Base-by-base conservation (phyloP, 768 basidiomycete species). In the Collybia nuda region DNA sequence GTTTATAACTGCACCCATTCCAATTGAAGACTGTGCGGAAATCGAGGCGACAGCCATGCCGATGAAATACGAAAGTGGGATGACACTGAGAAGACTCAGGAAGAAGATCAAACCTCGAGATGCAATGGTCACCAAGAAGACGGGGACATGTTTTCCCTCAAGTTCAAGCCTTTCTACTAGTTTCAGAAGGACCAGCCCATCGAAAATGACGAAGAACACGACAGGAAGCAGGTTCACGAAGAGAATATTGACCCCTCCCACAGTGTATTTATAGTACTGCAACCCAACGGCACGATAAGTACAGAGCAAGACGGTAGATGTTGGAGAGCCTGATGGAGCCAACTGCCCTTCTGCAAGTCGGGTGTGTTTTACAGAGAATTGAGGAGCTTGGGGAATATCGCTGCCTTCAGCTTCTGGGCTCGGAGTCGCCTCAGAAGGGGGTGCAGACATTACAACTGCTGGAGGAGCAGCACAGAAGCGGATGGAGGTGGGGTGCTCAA, bases 11-110 rank as follows among this genome's bases (percentile, higher is more conserved):
- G 97, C 97, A 56, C 97, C 97, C 93, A 98, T 97, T 5, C 97
- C 97, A 54, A 99, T 99, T 1, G 90, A 93, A 0, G 93, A 95
- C 63, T 98, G 97, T 0, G 97, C 97, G n/a, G 90, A 93, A 61
- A 99, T 98, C 39, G 91, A 94, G 2, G 97, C 97, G 53, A 99
- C 97, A 6, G 97, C 97, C 97, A 98, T 98, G 15, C 97, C 97
- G 62, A 99, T 98, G 73, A 99, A 99, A 75, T 99, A 99, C 6
- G 91, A 94, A 17, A 99, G 78, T 0, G 97, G 97, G 56, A 99
- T 98, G 62, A 99, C 93, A 57, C 90, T 92, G 22, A 89, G 81
- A 40, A 99, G 75, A 56, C 88, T 81, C 59, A 95, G 69, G 39
- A 92, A 56, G 67, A 99, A 98, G 60, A 98, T 87, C 59, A 91